phyloP scores from a whole-genome alignment of 2,329 filamentous ascomycete species.

The Chaetomiaceae sp. region DNA sequence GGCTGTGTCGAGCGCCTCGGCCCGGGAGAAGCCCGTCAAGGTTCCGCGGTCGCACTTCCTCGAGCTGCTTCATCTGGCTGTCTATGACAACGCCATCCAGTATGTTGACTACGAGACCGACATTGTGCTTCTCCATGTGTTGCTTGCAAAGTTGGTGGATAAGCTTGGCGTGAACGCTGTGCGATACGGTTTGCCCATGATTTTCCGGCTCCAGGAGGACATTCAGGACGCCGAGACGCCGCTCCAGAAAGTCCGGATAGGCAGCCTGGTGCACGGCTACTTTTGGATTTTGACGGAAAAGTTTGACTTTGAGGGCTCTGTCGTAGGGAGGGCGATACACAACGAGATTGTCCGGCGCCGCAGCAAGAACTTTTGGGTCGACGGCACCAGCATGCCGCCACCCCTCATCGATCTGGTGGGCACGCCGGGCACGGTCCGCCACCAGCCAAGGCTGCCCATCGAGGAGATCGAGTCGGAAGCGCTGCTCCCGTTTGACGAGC shows the following conservation, averaged over 20 bases:
- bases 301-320: slow-evolving; percentile 69
- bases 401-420: slow-evolving; percentile 58
- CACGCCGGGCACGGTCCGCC: slow-evolving; percentile 43
- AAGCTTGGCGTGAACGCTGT: slow-evolving; percentile 79
- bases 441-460: slow-evolving; percentile 44
- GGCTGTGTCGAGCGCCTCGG: slow-evolving; percentile 64
- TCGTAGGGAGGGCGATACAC: slow-evolving; percentile 65
- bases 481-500: slow-evolving; percentile 71
- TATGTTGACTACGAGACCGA: slow-evolving; percentile 68
- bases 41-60: slow-evolving; percentile 66
- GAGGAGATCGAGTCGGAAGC: slow-evolving; percentile 58
- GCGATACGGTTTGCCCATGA: slow-evolving; percentile 78
- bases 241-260: slow-evolving; percentile 70
- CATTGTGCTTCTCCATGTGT: slow-evolving; percentile 69
- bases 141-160: slow-evolving; percentile 69
- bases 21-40: slow-evolving; percentile 52
- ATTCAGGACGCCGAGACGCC: slow-evolving; percentile 63
- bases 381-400: slow-evolving; percentile 67
- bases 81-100: slow-evolving; percentile 85
- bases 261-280: slow-evolving; percentile 83
- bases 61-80: slow-evolving; percentile 73
- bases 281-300: slow-evolving; percentile 74
- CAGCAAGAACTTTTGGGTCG: slow-evolving; percentile 73
- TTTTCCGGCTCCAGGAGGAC: slow-evolving; percentile 82
- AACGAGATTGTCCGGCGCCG: slow-evolving; percentile 72